Evolutionary conservation across 2,329 filamentous ascomycete genomes (phyloP).

Genomic region (Sporothrix brunneoviolacea): DNA sequence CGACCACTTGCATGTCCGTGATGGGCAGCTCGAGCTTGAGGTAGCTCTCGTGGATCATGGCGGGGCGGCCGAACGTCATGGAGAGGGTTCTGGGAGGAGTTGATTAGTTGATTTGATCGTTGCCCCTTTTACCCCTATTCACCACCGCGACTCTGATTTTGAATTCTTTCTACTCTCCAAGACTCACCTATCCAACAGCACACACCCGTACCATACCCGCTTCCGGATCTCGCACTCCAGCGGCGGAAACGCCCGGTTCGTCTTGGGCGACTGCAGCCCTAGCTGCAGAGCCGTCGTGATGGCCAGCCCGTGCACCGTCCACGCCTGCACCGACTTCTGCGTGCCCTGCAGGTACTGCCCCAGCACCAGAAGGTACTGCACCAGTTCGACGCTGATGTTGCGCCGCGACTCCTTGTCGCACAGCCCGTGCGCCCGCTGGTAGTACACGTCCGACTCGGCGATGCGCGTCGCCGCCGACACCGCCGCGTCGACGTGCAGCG

Average conservation of each 20-base stretch:
- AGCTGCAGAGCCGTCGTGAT: slow-evolving; percentile 45
- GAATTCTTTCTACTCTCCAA: no score
- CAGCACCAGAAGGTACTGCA: slow-evolving; percentile 39
- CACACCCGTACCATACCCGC: slow-evolving; percentile 43
- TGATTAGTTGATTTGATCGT: background rate
- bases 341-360: slow-evolving; percentile 49
- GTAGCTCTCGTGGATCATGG: slow-evolving; percentile 38
- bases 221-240: slow-evolving; percentile 41
- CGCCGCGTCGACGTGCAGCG: background rate
- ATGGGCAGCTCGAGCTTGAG: slow-evolving; percentile 33
- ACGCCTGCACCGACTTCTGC: slow-evolving; percentile 45
- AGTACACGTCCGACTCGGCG: slow-evolving; percentile 38
- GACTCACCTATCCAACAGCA: slow-evolving; percentile 38
- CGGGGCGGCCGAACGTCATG: slow-evolving; percentile 45
- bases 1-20: slow-evolving; percentile 6
- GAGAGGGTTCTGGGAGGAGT: slow-evolving; percentile 36
- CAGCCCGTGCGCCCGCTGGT: slow-evolving; percentile 35
- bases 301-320: slow-evolving; percentile 47
- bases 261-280: slow-evolving; percentile 41
- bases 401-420: slow-evolving; percentile 33
- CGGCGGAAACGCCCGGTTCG: slow-evolving; percentile 28
- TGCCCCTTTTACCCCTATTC: no score
- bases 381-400: slow-evolving; percentile 38
- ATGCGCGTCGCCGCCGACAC: slow-evolving; percentile 23
- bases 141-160: background rate